Conservation (phyloP, 2,329 filamentous ascomycete species). For the Ophiocordyceps unilateralis region DNA sequence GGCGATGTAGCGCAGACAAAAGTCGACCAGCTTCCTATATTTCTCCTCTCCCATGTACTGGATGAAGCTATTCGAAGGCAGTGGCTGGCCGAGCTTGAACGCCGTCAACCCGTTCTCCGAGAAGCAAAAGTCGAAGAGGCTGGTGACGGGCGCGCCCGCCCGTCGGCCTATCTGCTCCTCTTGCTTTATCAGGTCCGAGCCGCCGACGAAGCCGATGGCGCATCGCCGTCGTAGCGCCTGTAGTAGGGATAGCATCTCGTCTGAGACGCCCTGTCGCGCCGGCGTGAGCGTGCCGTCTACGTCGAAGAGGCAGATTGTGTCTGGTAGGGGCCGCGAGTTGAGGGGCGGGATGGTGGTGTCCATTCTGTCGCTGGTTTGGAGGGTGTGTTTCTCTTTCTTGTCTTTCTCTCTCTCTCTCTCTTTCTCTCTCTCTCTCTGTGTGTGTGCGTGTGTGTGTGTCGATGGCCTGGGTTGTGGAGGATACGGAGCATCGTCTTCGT, state of each 20-base stretch:
- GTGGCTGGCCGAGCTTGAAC: constrained; percentile 60
- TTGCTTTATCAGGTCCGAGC: constrained; percentile 82
- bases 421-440: too few species aligned
- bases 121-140: constrained; percentile 96
- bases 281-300: constrained; percentile 86
- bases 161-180: constrained; percentile 77
- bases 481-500: too few species aligned
- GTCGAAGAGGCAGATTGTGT: constrained; percentile 91
- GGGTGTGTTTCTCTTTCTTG: too few species aligned
- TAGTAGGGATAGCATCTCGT: constrained; percentile 73
- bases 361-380: constrained; percentile 17
- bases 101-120: constrained; percentile 91
- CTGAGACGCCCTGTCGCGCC: constrained; percentile 54
- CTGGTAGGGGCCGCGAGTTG: constrained; percentile 69
- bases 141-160: constrained; percentile 48
- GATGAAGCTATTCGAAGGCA: constrained; percentile 77
- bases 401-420: too few species aligned
- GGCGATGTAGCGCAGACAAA: constrained; percentile 66
- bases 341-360: constrained; percentile 46
- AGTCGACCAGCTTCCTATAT: constrained; percentile 64
- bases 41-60: constrained; percentile 69
- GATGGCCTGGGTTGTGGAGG: too few species aligned
- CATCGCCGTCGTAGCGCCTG: constrained; percentile 68
- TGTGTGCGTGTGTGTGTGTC: too few species aligned
- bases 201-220: constrained; percentile 83